Evolutionary conservation across 148 eudicot genomes (phyloP).

Genomic region (Rhododendron griersonianum): DNA sequence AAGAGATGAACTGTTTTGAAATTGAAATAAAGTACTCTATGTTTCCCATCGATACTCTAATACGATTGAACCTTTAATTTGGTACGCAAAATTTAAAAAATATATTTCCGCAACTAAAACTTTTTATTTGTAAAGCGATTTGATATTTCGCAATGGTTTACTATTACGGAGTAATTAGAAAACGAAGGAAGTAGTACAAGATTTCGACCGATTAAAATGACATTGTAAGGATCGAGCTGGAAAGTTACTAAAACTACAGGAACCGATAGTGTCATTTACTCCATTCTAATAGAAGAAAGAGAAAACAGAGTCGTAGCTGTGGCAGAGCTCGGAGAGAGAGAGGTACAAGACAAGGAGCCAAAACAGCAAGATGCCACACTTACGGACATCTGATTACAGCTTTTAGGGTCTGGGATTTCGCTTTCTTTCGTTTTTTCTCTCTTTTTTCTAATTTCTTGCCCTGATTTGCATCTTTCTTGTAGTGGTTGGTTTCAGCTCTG

Average conservation of each 20-base stretch:
- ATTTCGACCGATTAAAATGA: not conserved
- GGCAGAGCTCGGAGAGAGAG: not conserved
- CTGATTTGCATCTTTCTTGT: conserved; percentile 19
- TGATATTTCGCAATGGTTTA: no score
- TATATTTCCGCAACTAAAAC: no score
- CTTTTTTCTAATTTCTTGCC: not conserved
- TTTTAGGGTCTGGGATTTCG: conserved; percentile 3
- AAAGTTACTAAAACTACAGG: not conserved
- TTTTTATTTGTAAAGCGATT: no score
- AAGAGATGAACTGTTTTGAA: not conserved
- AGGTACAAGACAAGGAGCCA: not conserved
- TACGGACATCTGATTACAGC: conserved; percentile 12
- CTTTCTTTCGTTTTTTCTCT: not conserved
- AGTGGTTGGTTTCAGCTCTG: conserved; percentile 12
- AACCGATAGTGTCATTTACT: not conserved
- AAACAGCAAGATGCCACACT: not conserved
- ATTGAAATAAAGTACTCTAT: no score
- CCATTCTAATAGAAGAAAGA: not conserved
- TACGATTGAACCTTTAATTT: not conserved
- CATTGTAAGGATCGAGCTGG: not conserved
- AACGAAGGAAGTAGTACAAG: no score
- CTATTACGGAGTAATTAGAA: no score
- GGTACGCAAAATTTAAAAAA: no score
- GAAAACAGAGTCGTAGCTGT: not conserved
- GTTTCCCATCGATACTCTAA: not conserved